Percentiles rank a stretch among this genome's conserved stretches.
These are phyloP conservation scores for Blepharisma undulans DNA, from an alignment of 169 alveolate genomes.

Conservation along the genomic window DNA sequence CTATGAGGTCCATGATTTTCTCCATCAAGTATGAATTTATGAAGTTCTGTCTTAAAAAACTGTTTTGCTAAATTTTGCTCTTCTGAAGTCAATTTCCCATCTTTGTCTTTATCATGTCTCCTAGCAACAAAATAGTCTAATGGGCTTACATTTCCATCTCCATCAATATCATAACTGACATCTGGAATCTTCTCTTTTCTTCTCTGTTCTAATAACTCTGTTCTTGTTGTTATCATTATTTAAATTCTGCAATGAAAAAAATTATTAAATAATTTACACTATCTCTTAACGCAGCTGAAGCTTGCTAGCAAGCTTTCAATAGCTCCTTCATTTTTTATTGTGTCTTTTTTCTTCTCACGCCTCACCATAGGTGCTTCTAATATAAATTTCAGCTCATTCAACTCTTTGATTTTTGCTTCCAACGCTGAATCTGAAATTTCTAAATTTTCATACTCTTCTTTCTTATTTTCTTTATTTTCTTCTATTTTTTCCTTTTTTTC, in stretches of 20 bases:
- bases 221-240: constrained; percentile 26
- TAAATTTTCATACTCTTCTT: not conserved
- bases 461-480: not conserved
- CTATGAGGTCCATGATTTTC: not conserved
- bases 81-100: constrained; percentile 61
- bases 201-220: constrained; percentile 50
- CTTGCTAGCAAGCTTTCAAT: not conserved
- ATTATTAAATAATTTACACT: not conserved
- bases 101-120: constrained; percentile 65
- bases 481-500: not conserved
- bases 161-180: constrained; percentile 66
- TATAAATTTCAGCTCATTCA: not conserved
- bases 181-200: constrained; percentile 62
- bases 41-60: constrained; percentile 27
- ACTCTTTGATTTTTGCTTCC: not conserved
- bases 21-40: not conserved
- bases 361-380: not conserved
- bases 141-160: constrained; percentile 74
- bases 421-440: not conserved
- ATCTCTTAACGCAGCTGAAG: not conserved
- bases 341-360: not conserved
- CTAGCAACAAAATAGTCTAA: constrained; percentile 65
- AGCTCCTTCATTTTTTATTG: not conserved
- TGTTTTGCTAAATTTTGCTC: constrained; percentile 53
- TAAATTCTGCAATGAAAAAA: not conserved